Evolutionary conservation across 176 grass and related monocot species (phyloP).

Genomic region (Thinopyrum elongatum): DNA sequence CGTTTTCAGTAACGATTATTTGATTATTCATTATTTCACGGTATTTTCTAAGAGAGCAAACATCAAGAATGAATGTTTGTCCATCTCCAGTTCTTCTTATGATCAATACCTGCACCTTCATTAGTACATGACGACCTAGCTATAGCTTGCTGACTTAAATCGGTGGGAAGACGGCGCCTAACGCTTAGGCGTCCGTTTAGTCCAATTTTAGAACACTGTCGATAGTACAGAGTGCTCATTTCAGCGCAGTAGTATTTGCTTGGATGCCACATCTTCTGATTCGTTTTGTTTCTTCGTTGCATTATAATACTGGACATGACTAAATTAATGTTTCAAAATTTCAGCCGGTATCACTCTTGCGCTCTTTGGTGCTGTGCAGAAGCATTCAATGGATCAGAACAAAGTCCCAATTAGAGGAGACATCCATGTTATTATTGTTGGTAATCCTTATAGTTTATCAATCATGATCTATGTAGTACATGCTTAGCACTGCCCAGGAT

Average conservation of each 20-base stretch:
- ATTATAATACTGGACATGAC: background rate
- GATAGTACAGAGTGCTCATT: background rate
- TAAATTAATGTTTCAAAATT: conserved; percentile 28
- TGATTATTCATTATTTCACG: background rate
- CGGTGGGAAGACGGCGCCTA: background rate
- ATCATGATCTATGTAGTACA: background rate
- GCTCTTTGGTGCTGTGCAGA: conserved; percentile 87
- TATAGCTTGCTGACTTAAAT: background rate
- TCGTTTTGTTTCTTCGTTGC: conserved; percentile 22
- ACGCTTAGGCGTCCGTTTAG: background rate
- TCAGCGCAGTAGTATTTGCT: conserved; percentile 8
- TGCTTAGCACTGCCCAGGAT: background rate
- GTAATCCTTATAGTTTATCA: conserved; percentile 43
- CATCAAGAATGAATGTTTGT: conserved; percentile 1
- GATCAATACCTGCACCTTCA: background rate
- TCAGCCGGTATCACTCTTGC: conserved; percentile 90
- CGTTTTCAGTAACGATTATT: background rate
- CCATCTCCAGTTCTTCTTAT: background rate
- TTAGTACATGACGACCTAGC: background rate
- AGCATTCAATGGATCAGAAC: conserved; percentile 81
- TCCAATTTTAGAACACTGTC: background rate
- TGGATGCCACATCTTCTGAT: background rate
- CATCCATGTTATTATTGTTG: conserved; percentile 85
- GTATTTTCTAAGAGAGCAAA: background rate
- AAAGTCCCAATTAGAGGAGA: conserved; percentile 94